These are phyloP conservation scores for Symbiodinium pilosum DNA, from an alignment of 73 alveolate species.

Conservation along the genomic window DNA sequence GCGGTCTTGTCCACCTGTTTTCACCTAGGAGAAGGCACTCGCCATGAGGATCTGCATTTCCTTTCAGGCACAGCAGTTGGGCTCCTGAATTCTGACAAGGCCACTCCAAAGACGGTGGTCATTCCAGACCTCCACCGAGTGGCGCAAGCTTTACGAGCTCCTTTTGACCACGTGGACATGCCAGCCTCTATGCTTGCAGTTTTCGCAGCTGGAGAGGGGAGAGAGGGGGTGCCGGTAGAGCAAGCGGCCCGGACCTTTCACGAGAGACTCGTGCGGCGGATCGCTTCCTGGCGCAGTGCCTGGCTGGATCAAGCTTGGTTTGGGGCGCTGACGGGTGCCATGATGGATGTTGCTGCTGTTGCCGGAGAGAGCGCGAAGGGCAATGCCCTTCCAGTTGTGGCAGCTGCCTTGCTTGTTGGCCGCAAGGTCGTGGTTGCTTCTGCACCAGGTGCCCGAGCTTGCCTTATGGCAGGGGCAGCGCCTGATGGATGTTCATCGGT, in stretches of 20 bases:
- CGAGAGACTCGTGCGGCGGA: conserved; percentile 71
- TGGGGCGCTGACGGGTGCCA: conserved; percentile 59
- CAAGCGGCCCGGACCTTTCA: conserved; percentile 32
- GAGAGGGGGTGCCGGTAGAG: neutral
- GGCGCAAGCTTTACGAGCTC: conserved; percentile 55
- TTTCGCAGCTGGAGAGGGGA: neutral
- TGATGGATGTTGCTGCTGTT: conserved; percentile 32
- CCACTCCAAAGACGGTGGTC: conserved; percentile 54
- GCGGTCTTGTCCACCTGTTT: neutral
- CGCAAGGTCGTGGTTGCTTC: conserved; percentile 22
- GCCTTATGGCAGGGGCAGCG: neutral
- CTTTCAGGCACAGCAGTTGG: conserved; percentile 39
- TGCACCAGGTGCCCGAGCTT: conserved; percentile 10
- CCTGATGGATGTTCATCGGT: neutral
- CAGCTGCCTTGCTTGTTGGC: conserved; percentile 38
- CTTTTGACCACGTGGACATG: conserved; percentile 88
- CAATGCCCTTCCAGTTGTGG: neutral
- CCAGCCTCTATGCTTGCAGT: conserved; percentile 71
- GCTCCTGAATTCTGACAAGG: neutral
- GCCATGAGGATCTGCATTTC: conserved; percentile 10
- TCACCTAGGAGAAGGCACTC: conserved; percentile 40
- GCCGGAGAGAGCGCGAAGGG: no score
- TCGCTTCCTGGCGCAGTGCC: conserved; percentile 51
- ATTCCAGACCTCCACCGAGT: conserved; percentile 91
- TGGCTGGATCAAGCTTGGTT: conserved; percentile 78